Conservation (phyloP, 2,329 filamentous ascomycete species). For the Ciborinia camelliae region DNA sequence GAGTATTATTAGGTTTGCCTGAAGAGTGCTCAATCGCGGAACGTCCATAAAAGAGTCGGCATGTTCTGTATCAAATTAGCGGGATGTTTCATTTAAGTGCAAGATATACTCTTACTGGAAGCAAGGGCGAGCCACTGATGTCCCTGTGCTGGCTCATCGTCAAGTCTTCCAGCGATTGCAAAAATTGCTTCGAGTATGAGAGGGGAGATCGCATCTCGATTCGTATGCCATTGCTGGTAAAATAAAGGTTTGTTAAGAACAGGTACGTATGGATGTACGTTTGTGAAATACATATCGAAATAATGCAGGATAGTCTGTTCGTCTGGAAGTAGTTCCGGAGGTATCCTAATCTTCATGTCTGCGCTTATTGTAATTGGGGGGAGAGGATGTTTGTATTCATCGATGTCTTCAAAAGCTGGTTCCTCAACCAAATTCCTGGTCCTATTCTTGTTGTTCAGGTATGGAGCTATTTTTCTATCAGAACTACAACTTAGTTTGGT, state of each 20-base stretch:
- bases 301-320: slow-evolving; percentile 79
- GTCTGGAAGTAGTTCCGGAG: slow-evolving; percentile 86
- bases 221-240: slow-evolving; percentile 85
- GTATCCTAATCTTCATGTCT: slow-evolving; percentile 79
- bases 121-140: slow-evolving; percentile 92
- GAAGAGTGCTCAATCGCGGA: slow-evolving; percentile 84
- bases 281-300: slow-evolving; percentile 84
- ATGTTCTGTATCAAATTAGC: slow-evolving; percentile 59
- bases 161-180: slow-evolving; percentile 78
- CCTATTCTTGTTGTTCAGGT: slow-evolving; percentile 63
- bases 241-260: slow-evolving; percentile 80
- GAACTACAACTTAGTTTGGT: background rate
- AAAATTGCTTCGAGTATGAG: slow-evolving; percentile 87
- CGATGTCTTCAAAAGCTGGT: slow-evolving; percentile 65
- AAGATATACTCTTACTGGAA: slow-evolving; percentile 55
- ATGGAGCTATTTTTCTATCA: slow-evolving; percentile 60
- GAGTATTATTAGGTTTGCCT: slow-evolving; percentile 80
- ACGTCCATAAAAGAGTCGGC: slow-evolving; percentile 92
- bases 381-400: slow-evolving; percentile 68
- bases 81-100: background rate
- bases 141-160: slow-evolving; percentile 78
- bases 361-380: slow-evolving; percentile 65
- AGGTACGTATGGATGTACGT: slow-evolving; percentile 90
- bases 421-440: slow-evolving; percentile 51
- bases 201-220: slow-evolving; percentile 81